Conservation (phyloP, 2,329 filamentous ascomycete species). For the Sclerotinia trifoliorum region DNA sequence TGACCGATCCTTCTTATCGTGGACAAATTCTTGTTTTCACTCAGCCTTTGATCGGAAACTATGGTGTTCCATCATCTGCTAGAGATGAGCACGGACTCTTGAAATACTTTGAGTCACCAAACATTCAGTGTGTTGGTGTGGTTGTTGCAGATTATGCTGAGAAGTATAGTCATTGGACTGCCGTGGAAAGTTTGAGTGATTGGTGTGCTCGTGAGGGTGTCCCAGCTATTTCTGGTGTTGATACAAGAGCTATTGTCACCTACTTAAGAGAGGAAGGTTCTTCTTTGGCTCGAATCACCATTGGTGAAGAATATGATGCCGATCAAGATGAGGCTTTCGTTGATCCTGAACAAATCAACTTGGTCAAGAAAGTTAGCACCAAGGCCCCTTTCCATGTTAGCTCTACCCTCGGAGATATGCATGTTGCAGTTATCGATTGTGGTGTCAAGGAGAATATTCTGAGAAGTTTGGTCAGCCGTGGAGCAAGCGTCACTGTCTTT, state of each 20-base stretch:
- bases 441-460: conserved; percentile 99
- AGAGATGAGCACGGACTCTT: conserved; percentile 87
- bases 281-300: conserved; percentile 88
- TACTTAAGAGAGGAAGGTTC: conserved; percentile 95
- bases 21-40: conserved; percentile 98
- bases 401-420: conserved; percentile 76
- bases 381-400: conserved; percentile 97
- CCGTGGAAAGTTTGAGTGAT: conserved; percentile 85
- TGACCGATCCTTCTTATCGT: conserved; percentile 84
- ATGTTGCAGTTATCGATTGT: conserved; percentile 94
- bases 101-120: conserved; percentile 97
- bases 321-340: conserved; percentile 96
- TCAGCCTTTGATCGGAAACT: conserved; percentile 96
- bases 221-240: conserved; percentile 92
- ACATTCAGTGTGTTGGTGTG: conserved; percentile 93
- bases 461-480: conserved; percentile 86
- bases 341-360: conserved; percentile 94
- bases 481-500: conserved; percentile 90
- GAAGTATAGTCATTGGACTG: conserved; percentile 98
- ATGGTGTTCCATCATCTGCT: conserved; percentile 84
- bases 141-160: conserved; percentile 93
- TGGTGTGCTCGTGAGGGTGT: conserved; percentile 98
- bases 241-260: conserved; percentile 95
- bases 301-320: conserved; percentile 97
- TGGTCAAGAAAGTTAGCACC: conserved; percentile 94